These are phyloP conservation scores for Rutstroemia sp. DNA, from an alignment of 2,329 filamentous ascomycete species.

Conservation along the genomic window DNA sequence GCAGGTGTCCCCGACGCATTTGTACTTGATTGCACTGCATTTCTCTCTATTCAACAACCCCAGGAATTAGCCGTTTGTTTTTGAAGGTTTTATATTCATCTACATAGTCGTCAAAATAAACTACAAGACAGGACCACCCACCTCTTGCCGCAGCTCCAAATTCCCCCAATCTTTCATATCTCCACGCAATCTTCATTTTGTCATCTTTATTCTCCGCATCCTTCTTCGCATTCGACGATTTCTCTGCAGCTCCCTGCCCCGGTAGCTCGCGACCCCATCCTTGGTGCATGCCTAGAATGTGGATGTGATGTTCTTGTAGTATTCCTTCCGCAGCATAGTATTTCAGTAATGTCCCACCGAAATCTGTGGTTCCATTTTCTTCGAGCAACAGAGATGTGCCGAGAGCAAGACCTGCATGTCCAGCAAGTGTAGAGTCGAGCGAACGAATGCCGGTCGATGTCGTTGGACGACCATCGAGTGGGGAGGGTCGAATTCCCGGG, in stretches of 20 bases:
- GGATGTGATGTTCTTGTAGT: conserved; percentile 81
- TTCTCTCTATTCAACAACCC: conserved; percentile 19
- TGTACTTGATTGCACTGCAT: conserved; percentile 11
- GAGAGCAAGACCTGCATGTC: conserved; percentile 76
- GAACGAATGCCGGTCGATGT: conserved; percentile 88
- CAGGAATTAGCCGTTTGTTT: conserved; percentile 13
- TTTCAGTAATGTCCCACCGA: conserved; percentile 72
- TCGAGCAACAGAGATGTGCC: conserved; percentile 76
- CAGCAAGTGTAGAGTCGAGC: conserved; percentile 76
- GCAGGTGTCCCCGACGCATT: conserved; percentile 8
- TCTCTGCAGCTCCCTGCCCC: conserved; percentile 46
- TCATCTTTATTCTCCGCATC: conserved; percentile 41
- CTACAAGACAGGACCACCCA: conserved; percentile 34
- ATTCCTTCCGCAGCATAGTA: conserved; percentile 93
- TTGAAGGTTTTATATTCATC: conserved; percentile 8
- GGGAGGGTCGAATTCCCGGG: conserved; percentile 69
- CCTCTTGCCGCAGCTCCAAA: conserved; percentile 47
- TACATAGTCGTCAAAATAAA: conserved; percentile 40
- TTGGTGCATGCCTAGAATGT: conserved; percentile 74
- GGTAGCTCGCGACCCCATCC: conserved; percentile 80
- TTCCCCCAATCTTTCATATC: conserved; percentile 80
- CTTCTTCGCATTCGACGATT: conserved; percentile 31
- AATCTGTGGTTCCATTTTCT: conserved; percentile 91
- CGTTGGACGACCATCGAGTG: conserved; percentile 76
- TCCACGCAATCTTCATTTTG: conserved; percentile 98